Conservation (phyloP, 768 basidiomycete genomes). For the Tylopilus sp. region DNA sequence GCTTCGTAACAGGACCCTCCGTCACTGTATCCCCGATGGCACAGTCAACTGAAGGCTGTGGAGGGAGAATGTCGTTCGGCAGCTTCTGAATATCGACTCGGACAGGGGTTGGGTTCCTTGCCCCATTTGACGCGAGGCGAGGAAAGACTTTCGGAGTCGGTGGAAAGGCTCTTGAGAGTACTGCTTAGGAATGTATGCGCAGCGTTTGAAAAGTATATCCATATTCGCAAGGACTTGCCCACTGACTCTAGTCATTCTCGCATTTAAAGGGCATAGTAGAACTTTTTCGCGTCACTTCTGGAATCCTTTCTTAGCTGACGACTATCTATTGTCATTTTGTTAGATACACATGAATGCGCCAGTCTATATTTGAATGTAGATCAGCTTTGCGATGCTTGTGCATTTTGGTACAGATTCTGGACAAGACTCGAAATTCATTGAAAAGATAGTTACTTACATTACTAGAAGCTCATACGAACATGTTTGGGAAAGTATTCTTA, state of each 20-base stretch:
- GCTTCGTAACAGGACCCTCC: constrained; percentile 6
- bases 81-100: constrained; percentile 9
- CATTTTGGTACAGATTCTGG: no score
- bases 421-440: no score
- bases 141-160: neutral
- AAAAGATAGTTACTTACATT: no score
- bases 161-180: constrained; percentile 1
- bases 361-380: no score
- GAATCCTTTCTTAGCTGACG: neutral
- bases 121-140: neutral
- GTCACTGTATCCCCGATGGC: constrained; percentile 18
- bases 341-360: neutral
- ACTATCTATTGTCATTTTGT: neutral
- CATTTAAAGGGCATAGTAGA: neutral
- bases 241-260: neutral
- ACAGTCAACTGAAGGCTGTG: constrained; percentile 21
- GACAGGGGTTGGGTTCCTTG: neutral
- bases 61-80: constrained; percentile 15
- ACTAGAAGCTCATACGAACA: no score
- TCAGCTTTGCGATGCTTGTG: no score
- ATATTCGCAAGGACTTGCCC: neutral
- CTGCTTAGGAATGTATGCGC: neutral
- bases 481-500: no score
- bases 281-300: neutral
- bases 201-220: neutral